Conservation (phyloP, 495 filamentous ascomycete species). For the Annulohypoxylon maeteangense region DNA sequence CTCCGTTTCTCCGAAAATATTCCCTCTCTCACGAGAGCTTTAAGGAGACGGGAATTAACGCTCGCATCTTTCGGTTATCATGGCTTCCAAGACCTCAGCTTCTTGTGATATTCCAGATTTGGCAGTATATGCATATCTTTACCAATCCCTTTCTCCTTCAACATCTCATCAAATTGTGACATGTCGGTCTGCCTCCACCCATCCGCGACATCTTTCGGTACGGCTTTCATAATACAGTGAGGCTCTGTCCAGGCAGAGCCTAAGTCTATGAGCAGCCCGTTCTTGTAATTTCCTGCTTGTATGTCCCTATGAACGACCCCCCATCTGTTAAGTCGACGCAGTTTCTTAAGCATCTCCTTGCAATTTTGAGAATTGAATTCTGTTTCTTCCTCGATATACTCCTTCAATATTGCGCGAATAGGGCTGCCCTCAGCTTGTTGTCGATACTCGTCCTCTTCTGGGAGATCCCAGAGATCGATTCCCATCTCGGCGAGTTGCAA, state of each 20-base stretch:
- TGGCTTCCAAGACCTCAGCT: background rate
- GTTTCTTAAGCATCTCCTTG: background rate
- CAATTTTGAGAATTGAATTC: background rate
- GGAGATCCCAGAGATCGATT: background rate
- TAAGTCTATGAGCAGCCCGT: background rate
- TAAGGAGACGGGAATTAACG: background rate
- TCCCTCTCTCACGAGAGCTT: too few relatives aligned
- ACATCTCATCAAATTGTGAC: background rate
- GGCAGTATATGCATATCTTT: background rate
- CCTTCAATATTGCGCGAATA: background rate
- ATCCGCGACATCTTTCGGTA: background rate
- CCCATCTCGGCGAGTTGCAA: background rate
- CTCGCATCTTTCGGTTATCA: too few relatives aligned
- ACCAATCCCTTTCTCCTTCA: background rate
- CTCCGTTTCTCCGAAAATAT: too few relatives aligned
- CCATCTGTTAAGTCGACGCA: background rate
- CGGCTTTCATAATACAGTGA: background rate
- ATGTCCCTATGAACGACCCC: background rate
- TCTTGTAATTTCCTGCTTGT: background rate
- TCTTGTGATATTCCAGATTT: background rate
- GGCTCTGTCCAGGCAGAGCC: background rate
- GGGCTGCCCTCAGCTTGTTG: background rate
- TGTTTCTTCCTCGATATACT: background rate
- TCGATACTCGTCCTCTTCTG: conserved; percentile 3
- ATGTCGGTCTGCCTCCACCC: background rate